A percentile compares a stretch with the other conserved stretches of the same genome.
phyloP scores from a whole-genome alignment of 2,329 filamentous ascomycete genomes.

The Sporothrix globosa region DNA sequence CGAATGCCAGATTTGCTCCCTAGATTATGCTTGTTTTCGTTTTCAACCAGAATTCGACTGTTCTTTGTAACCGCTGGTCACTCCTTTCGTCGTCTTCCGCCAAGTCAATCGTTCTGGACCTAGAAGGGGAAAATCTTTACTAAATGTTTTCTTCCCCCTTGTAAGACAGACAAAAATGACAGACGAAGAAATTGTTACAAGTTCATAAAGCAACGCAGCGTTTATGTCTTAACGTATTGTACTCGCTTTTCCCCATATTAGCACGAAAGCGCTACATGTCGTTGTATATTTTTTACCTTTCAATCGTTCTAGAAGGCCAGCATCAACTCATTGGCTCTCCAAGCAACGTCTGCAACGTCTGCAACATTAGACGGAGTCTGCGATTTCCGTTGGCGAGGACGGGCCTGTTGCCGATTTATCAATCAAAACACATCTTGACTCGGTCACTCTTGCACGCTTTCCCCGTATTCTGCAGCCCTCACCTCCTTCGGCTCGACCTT shows the following conservation, averaged over 20 bases:
- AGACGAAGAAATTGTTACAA: too few species aligned
- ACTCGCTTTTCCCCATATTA: not conserved
- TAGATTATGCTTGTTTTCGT: not conserved
- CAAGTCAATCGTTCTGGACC: slow-evolving; percentile 18
- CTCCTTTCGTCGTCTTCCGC: not conserved
- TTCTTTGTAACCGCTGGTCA: not conserved
- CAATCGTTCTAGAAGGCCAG: not conserved
- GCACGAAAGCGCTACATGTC: not conserved
- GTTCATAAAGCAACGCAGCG: not conserved
- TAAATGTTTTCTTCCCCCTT: not conserved
- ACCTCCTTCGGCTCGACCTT: slow-evolving; percentile 11
- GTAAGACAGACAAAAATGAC: too few species aligned
- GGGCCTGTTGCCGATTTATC: not conserved
- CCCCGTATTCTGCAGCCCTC: not conserved
- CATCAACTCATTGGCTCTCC: not conserved
- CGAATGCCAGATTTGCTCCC: not conserved
- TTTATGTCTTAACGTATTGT: not conserved
- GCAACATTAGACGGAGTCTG: not conserved
- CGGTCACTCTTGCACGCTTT: not conserved
- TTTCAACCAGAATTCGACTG: not conserved
- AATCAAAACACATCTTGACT: not conserved
- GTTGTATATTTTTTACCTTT: not conserved
- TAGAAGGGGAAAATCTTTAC: not conserved
- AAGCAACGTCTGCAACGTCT: not conserved
- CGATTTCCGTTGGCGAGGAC: not conserved